These are phyloP conservation scores for Przewalskia tangutica DNA, from an alignment of 257 asterid genomes.

Conservation along the genomic window DNA sequence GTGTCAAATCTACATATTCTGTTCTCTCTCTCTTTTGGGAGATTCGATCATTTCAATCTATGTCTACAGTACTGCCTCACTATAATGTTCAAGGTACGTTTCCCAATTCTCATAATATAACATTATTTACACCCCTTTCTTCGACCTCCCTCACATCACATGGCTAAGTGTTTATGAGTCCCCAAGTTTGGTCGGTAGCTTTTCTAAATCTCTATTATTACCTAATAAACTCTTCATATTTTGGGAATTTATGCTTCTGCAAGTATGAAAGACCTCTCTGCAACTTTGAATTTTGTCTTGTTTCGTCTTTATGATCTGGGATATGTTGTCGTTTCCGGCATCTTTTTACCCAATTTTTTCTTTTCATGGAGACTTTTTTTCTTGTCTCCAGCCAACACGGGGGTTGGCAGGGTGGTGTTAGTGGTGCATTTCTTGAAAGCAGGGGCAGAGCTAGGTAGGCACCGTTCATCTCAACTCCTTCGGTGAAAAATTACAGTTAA, in stretches of 20 bases:
- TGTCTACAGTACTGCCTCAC: conserved; percentile 13
- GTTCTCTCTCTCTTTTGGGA: background rate
- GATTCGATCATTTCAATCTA: conserved; percentile 11
- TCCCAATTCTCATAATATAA: background rate
- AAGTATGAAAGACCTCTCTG: background rate
- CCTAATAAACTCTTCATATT: background rate
- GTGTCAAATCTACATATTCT: conserved; percentile 53
- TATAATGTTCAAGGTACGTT: conserved; percentile 30
- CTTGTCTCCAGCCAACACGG: no score
- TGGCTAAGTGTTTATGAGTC: background rate
- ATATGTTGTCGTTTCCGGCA: conserved; percentile 7
- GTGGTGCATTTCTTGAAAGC: background rate
- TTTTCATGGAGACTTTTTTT: background rate
- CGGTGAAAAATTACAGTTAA: no score
- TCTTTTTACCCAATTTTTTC: background rate
- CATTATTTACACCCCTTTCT: background rate
- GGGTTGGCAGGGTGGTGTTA: no score
- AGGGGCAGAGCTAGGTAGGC: no score
- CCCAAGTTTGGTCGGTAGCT: background rate
- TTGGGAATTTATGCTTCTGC: conserved; percentile 3
- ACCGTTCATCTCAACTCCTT: no score
- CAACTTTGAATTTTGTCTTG: conserved; percentile 34
- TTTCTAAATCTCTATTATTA: background rate
- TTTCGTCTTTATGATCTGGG: conserved; percentile 23
- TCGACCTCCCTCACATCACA: background rate